phyloP scores from a whole-genome alignment of 257 asterid genomes.

The Jacaranda mimosifolia region DNA sequence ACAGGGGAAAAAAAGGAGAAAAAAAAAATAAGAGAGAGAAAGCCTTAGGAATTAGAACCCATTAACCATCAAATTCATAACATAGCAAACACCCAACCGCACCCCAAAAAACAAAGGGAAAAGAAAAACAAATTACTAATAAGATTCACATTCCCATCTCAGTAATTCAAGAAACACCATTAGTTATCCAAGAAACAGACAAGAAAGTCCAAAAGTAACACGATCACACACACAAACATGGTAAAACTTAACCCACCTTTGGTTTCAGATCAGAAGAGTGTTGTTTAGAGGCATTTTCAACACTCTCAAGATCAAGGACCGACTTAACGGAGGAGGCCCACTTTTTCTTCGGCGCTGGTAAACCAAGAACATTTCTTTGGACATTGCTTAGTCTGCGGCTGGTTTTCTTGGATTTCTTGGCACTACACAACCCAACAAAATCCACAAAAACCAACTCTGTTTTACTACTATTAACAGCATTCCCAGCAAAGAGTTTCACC shows the following conservation, averaged over 20 bases:
- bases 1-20: too few relatives aligned
- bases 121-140: neutral
- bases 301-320: conserved; percentile 63
- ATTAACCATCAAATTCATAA: too few relatives aligned
- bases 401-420: conserved; percentile 46
- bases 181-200: conserved; percentile 17
- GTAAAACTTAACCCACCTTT: conserved; percentile 45
- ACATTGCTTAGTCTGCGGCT: conserved; percentile 42
- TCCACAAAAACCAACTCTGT: conserved; percentile 58
- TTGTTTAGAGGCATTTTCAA: conserved; percentile 29
- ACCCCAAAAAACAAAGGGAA: neutral
- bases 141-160: conserved; percentile 23
- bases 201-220: neutral
- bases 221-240: neutral
- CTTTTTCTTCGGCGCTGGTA: conserved; percentile 37
- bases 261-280: conserved; percentile 50
- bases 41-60: too few relatives aligned
- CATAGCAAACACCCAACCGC: neutral
- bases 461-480: conserved; percentile 33
- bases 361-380: conserved; percentile 46
- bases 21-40: too few relatives aligned
- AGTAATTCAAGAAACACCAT: conserved; percentile 8
- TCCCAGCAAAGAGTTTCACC: conserved; percentile 57
- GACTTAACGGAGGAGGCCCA: conserved; percentile 58
- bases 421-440: conserved; percentile 56